Evolutionary conservation across 768 basidiomycete genomes (phyloP).

Genomic region (Clathrus columnatus): DNA sequence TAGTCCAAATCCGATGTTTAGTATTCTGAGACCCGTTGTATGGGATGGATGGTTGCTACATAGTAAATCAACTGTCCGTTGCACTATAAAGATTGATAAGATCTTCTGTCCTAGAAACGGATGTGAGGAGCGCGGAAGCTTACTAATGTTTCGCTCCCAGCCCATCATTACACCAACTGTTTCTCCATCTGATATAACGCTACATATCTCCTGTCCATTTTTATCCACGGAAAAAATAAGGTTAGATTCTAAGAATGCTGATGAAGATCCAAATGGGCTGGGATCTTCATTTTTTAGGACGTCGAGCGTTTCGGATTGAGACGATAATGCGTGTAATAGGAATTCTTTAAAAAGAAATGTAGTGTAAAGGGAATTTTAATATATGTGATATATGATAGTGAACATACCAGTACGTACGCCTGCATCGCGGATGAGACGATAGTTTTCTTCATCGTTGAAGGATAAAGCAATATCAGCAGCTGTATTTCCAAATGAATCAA

Average conservation of each 20-base stretch:
- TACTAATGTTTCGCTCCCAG: constrained; percentile 84
- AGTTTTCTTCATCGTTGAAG: constrained; percentile 66
- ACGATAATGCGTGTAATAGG: constrained; percentile 54
- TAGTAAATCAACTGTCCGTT: constrained; percentile 61
- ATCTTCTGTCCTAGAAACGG: not conserved
- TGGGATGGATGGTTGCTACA: constrained; percentile 43
- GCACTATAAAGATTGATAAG: constrained; percentile 41
- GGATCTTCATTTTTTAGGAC: constrained; percentile 42
- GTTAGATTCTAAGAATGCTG: constrained; percentile 61
- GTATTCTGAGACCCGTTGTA: constrained; percentile 44
- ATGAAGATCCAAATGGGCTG: constrained; percentile 53
- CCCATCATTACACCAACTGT: constrained; percentile 99
- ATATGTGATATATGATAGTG: constrained; percentile 7
- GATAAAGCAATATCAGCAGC: constrained; percentile 89
- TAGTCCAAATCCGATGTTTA: constrained; percentile 92
- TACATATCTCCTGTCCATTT: constrained; percentile 75
- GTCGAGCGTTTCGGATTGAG: constrained; percentile 27
- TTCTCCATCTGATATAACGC: constrained; percentile 52
- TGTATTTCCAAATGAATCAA: constrained; percentile 71
- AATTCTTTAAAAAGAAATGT: constrained; percentile 43
- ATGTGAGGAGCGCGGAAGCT: constrained; percentile 11
- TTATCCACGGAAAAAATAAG: constrained; percentile 63
- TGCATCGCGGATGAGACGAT: constrained; percentile 78
- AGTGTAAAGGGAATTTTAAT: constrained; percentile 2
- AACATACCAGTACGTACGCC: constrained; percentile 80